phyloP scores from a whole-genome alignment of 208 protist species.

The Leishmania major region DNA sequence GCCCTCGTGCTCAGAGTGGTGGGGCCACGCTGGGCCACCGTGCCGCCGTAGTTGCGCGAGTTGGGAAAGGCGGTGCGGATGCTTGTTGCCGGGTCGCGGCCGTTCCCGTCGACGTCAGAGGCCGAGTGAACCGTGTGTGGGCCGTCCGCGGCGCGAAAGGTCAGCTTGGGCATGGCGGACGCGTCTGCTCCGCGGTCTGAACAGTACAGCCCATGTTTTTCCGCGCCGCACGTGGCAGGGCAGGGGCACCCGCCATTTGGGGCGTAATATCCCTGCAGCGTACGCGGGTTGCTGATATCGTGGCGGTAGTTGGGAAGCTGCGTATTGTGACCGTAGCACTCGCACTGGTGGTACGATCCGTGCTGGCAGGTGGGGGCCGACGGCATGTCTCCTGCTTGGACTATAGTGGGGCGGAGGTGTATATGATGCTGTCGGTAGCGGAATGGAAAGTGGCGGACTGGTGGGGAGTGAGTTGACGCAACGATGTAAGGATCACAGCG shows the following conservation, averaged over 20 bases:
- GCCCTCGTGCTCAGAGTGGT: conserved; percentile 41
- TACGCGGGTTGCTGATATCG: conserved; percentile 58
- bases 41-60: conserved; percentile 72
- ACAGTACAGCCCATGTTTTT: conserved; percentile 22
- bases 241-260: conserved; percentile 62
- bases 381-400: conserved; percentile 5
- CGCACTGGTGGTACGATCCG: conserved; percentile 58
- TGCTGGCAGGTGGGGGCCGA: conserved; percentile 3
- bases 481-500: conserved; percentile 7
- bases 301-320: conserved; percentile 68
- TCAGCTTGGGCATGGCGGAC: conserved; percentile 19
- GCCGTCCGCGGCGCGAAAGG: conserved; percentile 45
- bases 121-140: conserved; percentile 41
- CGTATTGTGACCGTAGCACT: conserved; percentile 62
- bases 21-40: conserved; percentile 39
- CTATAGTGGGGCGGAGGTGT: background rate
- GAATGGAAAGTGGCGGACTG: background rate
- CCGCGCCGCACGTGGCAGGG: conserved; percentile 26
- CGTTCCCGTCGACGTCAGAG: conserved; percentile 8
- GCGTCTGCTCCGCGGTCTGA: conserved; percentile 7
- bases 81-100: conserved; percentile 37
- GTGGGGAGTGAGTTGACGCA: background rate
- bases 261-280: conserved; percentile 73
- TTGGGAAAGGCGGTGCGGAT: conserved; percentile 60
- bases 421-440: background rate